Percentiles rank a stretch among this genome's conserved stretches.
Conservation (phyloP, 495 filamentous ascomycete species). For the Penicillium angulare region DNA sequence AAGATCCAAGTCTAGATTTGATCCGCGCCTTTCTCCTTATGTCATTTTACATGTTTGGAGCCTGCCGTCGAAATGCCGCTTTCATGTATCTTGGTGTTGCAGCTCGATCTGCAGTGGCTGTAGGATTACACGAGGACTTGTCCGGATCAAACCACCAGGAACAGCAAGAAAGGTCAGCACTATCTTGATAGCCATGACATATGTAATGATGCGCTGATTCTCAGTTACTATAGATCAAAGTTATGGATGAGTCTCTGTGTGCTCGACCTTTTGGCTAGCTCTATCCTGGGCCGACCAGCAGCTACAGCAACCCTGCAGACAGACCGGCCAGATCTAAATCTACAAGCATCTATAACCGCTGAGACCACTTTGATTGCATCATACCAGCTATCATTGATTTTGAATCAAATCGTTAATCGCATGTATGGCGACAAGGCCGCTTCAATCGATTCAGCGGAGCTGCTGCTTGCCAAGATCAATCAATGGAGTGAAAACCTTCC, state of each 20-base stretch:
- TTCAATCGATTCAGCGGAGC: slow-evolving; percentile 33
- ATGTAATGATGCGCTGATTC: not conserved
- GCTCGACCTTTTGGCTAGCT: slow-evolving; percentile 43
- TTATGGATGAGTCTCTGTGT: slow-evolving; percentile 47
- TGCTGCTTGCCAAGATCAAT: slow-evolving; percentile 32
- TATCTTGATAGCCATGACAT: not conserved
- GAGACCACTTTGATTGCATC: slow-evolving; percentile 32
- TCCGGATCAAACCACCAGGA: slow-evolving; percentile 13
- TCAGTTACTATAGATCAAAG: slow-evolving; percentile 22
- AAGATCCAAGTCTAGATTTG: slow-evolving; percentile 42
- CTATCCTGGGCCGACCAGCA: slow-evolving; percentile 41
- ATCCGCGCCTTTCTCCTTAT: slow-evolving; percentile 42
- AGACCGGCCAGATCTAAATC: slow-evolving; percentile 12
- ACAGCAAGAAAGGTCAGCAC: slow-evolving; percentile 23
- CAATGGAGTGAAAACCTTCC: slow-evolving; percentile 37
- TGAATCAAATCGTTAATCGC: slow-evolving; percentile 35
- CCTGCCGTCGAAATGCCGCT: slow-evolving; percentile 46
- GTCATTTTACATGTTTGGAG: slow-evolving; percentile 49
- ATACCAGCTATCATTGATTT: slow-evolving; percentile 31
- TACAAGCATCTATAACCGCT: not conserved
- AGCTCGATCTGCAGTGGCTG: slow-evolving; percentile 38
- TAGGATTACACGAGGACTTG: slow-evolving; percentile 38
- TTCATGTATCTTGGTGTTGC: slow-evolving; percentile 51
- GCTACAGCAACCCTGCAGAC: slow-evolving; percentile 30
- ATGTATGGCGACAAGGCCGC: slow-evolving; percentile 34